Evolutionary conservation across 129 eudicot species (phyloP).

Genomic region (Tagetes patula): DNA sequence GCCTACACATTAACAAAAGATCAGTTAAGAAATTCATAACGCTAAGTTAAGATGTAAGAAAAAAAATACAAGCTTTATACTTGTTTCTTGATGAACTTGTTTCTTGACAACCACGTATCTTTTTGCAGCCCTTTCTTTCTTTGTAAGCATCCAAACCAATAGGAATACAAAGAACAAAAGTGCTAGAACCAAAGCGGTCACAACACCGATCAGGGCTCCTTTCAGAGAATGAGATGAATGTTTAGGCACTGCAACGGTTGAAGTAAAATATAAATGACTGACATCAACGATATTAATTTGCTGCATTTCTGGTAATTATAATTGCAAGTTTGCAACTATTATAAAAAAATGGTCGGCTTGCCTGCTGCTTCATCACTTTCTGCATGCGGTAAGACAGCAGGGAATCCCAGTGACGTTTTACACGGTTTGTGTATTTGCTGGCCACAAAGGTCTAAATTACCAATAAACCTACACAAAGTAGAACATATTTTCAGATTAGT

Average conservation of each 20-base stretch:
- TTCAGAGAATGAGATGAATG: slow-evolving; percentile 61
- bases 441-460: slow-evolving; percentile 94
- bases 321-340: not conserved
- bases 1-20: slow-evolving; percentile 40
- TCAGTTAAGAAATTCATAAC: not conserved
- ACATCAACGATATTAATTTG: not conserved
- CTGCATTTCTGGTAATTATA: not conserved
- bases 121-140: slow-evolving; percentile 87
- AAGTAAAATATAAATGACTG: slow-evolving; percentile 2
- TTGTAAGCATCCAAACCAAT: slow-evolving; percentile 62
- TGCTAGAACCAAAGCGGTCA: slow-evolving; percentile 48
- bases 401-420: slow-evolving; percentile 88
- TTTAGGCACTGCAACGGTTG: slow-evolving; percentile 59
- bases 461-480: slow-evolving; percentile 67
- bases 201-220: slow-evolving; percentile 60
- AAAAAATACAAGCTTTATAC: slow-evolving; percentile 29
- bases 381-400: slow-evolving; percentile 92
- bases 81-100: slow-evolving; percentile 79
- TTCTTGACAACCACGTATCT: slow-evolving; percentile 81
- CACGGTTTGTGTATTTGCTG: slow-evolving; percentile 86
- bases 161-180: slow-evolving; percentile 59
- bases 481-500: slow-evolving; percentile 28
- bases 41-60: not conserved
- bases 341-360: slow-evolving; percentile 25
- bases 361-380: slow-evolving; percentile 86